Conservation (phyloP, 805 yeast genomes). For the Wickerhamomyces bovis region DNA sequence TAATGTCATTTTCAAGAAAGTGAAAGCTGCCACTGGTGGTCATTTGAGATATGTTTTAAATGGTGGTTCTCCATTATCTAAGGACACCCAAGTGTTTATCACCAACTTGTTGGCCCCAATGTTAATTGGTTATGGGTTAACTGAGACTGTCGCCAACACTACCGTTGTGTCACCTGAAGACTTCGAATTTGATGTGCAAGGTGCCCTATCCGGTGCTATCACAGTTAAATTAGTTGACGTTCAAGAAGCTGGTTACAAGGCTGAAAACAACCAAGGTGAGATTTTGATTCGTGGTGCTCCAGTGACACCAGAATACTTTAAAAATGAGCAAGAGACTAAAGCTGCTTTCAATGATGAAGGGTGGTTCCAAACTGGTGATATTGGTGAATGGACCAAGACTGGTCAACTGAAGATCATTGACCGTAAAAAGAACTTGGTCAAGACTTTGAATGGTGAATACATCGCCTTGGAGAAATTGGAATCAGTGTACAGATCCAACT, state of each 20-base stretch:
- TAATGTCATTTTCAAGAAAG: constrained; percentile 71
- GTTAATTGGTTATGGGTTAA: constrained; percentile 92
- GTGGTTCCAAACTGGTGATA: constrained; percentile 97
- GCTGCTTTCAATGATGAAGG: constrained; percentile 67
- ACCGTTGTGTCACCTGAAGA: constrained; percentile 58
- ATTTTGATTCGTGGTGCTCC: constrained; percentile 71
- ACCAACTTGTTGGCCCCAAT: constrained; percentile 73
- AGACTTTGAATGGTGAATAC: constrained; percentile 95
- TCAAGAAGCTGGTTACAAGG: constrained; percentile 83
- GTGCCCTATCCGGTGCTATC: constrained; percentile 75
- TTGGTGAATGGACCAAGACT: constrained; percentile 82
- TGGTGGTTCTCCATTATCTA: constrained; percentile 90
- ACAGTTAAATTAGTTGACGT: constrained; percentile 89
- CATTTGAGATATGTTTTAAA: constrained; percentile 63
- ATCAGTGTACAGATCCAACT: constrained; percentile 80
- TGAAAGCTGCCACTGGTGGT: constrained; percentile 95
- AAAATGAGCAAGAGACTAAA: constrained; percentile 75
- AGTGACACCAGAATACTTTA: constrained; percentile 72
- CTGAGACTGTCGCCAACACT: constrained; percentile 92
- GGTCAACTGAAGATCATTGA: constrained; percentile 85
- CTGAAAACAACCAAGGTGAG: constrained; percentile 92
- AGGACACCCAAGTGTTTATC: constrained; percentile 77
- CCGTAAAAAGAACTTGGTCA: constrained; percentile 92
- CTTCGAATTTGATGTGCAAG: constrained; percentile 72
- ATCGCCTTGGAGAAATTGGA: constrained; percentile 95